A percentile compares a stretch with the other conserved stretches of the same genome.
Evolutionary conservation across 179 eudicot species (phyloP).

Genomic region (Carnegiea gigantea): DNA sequence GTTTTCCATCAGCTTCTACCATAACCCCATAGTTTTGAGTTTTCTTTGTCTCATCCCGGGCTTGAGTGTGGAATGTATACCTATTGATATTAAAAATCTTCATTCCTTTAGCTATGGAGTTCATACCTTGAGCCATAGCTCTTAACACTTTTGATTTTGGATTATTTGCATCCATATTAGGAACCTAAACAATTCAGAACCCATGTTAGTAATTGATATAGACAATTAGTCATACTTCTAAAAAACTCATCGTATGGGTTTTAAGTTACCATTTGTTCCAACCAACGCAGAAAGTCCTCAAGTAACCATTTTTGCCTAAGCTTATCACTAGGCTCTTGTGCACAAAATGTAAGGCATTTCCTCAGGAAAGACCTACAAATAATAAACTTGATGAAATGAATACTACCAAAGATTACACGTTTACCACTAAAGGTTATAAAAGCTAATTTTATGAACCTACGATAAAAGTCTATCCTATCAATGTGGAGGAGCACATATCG

Average conservation of each 20-base stretch:
- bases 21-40: background rate
- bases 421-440: background rate
- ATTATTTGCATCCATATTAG: background rate
- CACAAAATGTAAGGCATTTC: background rate
- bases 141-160: background rate
- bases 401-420: background rate
- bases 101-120: no score
- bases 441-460: no score
- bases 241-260: no score
- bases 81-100: constrained; percentile 5
- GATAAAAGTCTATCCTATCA: no score
- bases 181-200: background rate
- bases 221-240: no score
- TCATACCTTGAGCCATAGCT: no score
- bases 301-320: no score
- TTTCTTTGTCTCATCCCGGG: background rate
- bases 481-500: constrained; percentile 5
- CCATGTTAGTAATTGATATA: background rate
- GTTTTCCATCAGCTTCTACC: no score
- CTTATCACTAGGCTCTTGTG: no score
- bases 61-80: background rate
- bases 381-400: background rate
- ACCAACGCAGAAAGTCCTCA: no score
- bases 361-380: background rate
- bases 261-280: no score